Evolutionary conservation across 148 eudicot genomes (phyloP), one percentile per base, ranked within the genome.

Genomic region (Cornus kousa): DNA sequence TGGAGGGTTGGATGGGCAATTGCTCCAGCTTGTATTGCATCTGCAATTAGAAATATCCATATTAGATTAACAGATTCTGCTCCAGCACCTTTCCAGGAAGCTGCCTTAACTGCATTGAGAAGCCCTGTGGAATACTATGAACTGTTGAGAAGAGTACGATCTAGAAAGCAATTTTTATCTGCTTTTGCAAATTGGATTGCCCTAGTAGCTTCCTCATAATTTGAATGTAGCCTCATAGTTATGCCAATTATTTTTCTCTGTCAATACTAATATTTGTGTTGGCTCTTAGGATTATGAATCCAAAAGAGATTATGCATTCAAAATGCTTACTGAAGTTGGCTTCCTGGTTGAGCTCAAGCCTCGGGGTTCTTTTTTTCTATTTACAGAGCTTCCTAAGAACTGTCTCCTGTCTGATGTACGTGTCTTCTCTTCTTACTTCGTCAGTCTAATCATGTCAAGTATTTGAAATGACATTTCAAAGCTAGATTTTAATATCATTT

Each of bases 1-100:
- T 95, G 98, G 98, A 89, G 98, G 83, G 78, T 95, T 67, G 98
- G 98, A 76, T 95, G 98, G 98, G 98, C 98, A n/a, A 83, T 93
- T 59, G 96, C 91, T 14, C 89, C 98, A 13, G 68, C 92, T 53
- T 88, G 87, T 78, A 83, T 95, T 77, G 97, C 97, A 32, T 88
- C 93, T 72, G 96, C 97, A 48, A 90, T 95, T 20, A 82, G 92
- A 82, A 95, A 95, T 79, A 91, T 93, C 72, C 98, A 95, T 80
- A 80, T 87, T 48, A 90, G 84, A 86, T 75, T 95, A 60, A 89
- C 96, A 37, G 98, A 93, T 87, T 95, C 97, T 79, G 98, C 98
- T 86, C 98, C 98, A 24, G 97, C 98, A 74, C 98, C 98, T 80
- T 92, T 95, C 75, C 99, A 93, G 82, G 97, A 93, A 86, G 99